phyloP scores from a whole-genome alignment of 139 green algal genomes.

The Chlamydomonas asymmetrica region DNA sequence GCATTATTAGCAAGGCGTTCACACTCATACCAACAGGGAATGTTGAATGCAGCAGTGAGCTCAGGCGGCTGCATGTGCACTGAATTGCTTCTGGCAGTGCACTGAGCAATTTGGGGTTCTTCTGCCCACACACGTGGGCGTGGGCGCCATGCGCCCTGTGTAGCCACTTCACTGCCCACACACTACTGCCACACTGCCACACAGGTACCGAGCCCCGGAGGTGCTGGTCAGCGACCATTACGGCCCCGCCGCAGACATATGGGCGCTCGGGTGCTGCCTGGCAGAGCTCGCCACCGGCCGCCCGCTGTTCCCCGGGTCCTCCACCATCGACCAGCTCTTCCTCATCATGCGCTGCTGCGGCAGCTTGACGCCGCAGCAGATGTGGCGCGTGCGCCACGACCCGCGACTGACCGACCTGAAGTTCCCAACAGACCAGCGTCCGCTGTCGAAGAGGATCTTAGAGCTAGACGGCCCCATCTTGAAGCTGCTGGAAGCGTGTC shows the following conservation, averaged over 20 bases:
- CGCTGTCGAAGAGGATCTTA: neutral
- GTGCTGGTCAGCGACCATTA: conserved; percentile 78
- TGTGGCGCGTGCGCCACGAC: conserved; percentile 19
- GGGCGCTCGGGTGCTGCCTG: conserved; percentile 62
- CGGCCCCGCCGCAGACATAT: conserved; percentile 39
- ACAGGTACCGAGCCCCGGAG: conserved; percentile 71
- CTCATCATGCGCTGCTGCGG: conserved; percentile 59
- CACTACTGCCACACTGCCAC: neutral
- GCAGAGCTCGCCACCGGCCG: conserved; percentile 67
- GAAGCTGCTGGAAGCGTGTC: conserved; percentile 28
- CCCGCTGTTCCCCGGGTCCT: conserved; percentile 66
- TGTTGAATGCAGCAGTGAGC: too few relatives aligned
- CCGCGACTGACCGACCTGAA: neutral
- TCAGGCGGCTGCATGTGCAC: too few relatives aligned
- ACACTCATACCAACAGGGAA: too few relatives aligned
- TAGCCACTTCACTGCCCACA: neutral
- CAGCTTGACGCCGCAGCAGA: conserved; percentile 35
- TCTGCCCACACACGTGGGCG: too few relatives aligned
- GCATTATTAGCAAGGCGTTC: too few relatives aligned
- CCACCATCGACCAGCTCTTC: conserved; percentile 75
- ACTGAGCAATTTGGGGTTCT: too few relatives aligned
- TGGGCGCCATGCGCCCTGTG: too few relatives aligned
- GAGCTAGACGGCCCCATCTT: conserved; percentile 4
- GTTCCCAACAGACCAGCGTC: neutral
- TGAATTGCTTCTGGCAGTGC: too few relatives aligned